Evolutionary conservation across 2,329 filamentous ascomycete species (phyloP).

Genomic region (Colletotrichum sp.): DNA sequence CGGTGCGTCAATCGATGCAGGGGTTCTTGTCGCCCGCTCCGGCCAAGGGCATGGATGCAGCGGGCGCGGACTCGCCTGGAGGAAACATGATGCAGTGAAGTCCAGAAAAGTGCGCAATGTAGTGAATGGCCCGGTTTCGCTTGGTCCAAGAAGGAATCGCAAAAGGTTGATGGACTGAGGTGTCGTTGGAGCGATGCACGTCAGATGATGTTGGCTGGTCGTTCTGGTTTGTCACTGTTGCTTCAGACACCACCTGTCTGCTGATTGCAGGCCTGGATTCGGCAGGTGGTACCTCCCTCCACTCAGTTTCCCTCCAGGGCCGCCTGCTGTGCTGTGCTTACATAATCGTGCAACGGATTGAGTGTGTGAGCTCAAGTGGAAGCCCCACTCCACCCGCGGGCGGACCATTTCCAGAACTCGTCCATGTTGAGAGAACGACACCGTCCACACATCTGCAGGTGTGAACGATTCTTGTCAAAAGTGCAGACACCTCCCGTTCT

Average conservation of each 20-base stretch:
- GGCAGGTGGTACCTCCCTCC: background rate
- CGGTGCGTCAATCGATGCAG: too few species aligned
- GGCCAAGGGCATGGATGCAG: too few species aligned
- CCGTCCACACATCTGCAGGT: background rate
- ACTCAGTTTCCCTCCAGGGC: background rate
- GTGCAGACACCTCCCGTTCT: background rate
- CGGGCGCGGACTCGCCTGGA: too few species aligned
- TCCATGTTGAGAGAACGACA: background rate
- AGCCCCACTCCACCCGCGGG: too few species aligned
- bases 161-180: too few species aligned
- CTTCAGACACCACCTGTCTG: background rate
- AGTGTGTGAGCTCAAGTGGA: background rate
- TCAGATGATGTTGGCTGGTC: background rate
- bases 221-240: background rate
- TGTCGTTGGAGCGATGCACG: background rate
- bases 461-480: background rate
- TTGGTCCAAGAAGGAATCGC: too few species aligned
- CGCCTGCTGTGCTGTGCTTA: background rate
- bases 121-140: too few species aligned
- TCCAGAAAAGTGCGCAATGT: too few species aligned
- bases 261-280: background rate
- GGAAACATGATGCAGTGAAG: too few species aligned
- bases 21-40: too few species aligned
- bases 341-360: background rate
- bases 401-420: background rate